Evolutionary conservation across 805 yeast species (phyloP).

Genomic region (Starmerella etchellsii): DNA sequence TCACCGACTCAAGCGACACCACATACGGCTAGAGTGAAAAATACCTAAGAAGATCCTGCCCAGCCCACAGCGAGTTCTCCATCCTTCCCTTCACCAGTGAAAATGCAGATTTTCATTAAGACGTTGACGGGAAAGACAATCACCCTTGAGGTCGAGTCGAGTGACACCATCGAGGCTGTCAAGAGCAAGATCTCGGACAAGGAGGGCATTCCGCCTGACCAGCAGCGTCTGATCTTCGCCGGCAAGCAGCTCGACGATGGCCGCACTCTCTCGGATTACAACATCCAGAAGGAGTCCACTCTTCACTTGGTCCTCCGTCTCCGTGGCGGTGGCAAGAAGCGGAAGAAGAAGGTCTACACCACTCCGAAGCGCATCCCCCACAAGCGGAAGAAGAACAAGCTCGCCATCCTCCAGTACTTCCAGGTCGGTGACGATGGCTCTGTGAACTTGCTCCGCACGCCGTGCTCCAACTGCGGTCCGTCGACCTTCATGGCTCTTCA

Average conservation of each 20-base stretch:
- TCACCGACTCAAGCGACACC: no score
- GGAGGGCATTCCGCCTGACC: constrained; percentile 97
- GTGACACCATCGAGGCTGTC: constrained; percentile 95
- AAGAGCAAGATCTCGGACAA: constrained; percentile 94
- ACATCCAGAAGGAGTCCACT: constrained; percentile 96
- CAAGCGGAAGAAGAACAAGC: constrained; percentile 98
- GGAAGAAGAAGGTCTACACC: constrained; percentile 99
- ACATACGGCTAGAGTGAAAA: no score
- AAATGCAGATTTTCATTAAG: constrained; percentile 80
- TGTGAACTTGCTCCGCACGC: constrained; percentile 97
- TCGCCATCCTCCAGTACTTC: constrained; percentile 98
- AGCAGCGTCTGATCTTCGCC: constrained; percentile 92
- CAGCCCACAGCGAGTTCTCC: no score
- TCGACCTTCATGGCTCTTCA: constrained; percentile 96
- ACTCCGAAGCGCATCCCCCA: constrained; percentile 99
- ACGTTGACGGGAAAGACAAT: constrained; percentile 98
- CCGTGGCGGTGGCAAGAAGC: constrained; percentile 99
- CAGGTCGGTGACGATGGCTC: constrained; percentile 97
- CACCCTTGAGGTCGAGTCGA: constrained; percentile 94
- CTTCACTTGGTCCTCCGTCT: constrained; percentile 91
- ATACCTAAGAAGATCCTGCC: no score
- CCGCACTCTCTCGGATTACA: constrained; percentile 92
- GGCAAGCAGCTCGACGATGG: constrained; percentile 93
- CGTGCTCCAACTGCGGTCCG: constrained; percentile 96
- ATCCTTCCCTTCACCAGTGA: constrained; percentile 21